Conservation (phyloP, 768 basidiomycete genomes). For the Crassisporium funariophilum region DNA sequence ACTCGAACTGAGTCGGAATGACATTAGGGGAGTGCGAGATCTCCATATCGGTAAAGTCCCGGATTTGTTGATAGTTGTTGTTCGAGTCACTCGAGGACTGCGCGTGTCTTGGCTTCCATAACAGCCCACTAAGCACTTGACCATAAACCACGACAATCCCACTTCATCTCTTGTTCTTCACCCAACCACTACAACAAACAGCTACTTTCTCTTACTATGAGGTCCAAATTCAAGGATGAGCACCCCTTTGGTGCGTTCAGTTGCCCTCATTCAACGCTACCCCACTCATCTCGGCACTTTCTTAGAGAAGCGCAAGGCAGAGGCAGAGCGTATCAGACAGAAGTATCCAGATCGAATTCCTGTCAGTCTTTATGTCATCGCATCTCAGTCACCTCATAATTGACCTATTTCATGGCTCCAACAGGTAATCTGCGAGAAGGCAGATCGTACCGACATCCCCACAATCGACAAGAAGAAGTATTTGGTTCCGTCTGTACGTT, state of each 20-base stretch:
- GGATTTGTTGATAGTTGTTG: slow-evolving; percentile 44
- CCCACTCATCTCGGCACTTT: slow-evolving; percentile 19
- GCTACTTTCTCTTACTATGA: slow-evolving; percentile 49
- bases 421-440: slow-evolving; percentile 99
- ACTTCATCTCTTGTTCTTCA: slow-evolving; percentile 12
- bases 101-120: slow-evolving; percentile 44
- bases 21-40: background rate
- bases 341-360: slow-evolving; percentile 99
- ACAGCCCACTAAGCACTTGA: slow-evolving; percentile 18
- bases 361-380: slow-evolving; percentile 60
- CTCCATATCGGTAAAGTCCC: too few species aligned
- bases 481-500: slow-evolving; percentile 91
- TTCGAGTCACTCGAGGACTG: slow-evolving; percentile 35
- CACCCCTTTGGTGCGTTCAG: slow-evolving; percentile 87
- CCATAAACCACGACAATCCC: slow-evolving; percentile 28
- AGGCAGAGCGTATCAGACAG: slow-evolving; percentile 97
- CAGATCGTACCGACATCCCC: slow-evolving; percentile 96
- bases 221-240: slow-evolving; percentile 98
- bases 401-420: slow-evolving; percentile 8
- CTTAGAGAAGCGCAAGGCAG: slow-evolving; percentile 98
- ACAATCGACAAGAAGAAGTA: slow-evolving; percentile 99
- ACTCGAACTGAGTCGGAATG: background rate
- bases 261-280: slow-evolving; percentile 33
- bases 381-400: background rate
- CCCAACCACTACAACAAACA: slow-evolving; percentile 15